Evolutionary conservation across 2,329 filamentous ascomycete genomes (phyloP).

Genomic region (Verruconis gallopava): DNA sequence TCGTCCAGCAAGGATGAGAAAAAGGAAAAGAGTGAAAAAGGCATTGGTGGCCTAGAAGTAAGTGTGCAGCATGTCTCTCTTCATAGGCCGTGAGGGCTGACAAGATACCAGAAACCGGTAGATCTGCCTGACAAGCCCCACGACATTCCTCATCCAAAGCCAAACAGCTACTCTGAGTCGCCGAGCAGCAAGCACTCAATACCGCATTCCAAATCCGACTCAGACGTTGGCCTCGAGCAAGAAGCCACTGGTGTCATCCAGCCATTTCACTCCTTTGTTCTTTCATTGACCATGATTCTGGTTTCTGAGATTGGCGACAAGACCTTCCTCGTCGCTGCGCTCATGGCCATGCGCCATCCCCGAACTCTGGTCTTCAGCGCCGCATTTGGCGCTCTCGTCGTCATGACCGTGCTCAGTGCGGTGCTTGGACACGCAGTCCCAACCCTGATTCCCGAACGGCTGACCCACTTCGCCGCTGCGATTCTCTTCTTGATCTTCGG

Average conservation of each 20-base stretch:
- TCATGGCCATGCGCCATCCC: conserved; percentile 99
- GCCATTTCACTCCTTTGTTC: conserved; percentile 74
- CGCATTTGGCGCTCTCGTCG: conserved; percentile 78
- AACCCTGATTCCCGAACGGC: conserved; percentile 73
- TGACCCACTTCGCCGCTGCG: conserved; percentile 79
- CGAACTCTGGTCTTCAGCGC: conserved; percentile 87
- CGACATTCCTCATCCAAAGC: conserved; percentile 58
- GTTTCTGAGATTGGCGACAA: conserved; percentile 97
- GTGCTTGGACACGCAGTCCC: conserved; percentile 87
- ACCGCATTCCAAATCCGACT: conserved; percentile 16
- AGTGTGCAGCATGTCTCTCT: conserved; percentile 12
- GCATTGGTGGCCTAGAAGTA: conserved; percentile 41
- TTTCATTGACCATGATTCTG: conserved; percentile 94
- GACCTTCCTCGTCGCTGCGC: conserved; percentile 88
- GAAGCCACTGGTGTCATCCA: conserved; percentile 50
- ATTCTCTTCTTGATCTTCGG: conserved; percentile 84
- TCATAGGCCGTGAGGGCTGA: background rate
- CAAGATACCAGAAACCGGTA: conserved; percentile 53
- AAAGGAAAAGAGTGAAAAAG: conserved; percentile 23
- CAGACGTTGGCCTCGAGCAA: conserved; percentile 31
- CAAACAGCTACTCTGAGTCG: conserved; percentile 48
- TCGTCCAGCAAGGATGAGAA: conserved; percentile 16
- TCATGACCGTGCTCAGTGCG: conserved; percentile 92
- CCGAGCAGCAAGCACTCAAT: conserved; percentile 3
- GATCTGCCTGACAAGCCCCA: conserved; percentile 69